Evolutionary conservation across 208 protist genomes (phyloP), one percentile per base, ranked within the genome.

Genomic region (Wallacemonas rigidus): DNA sequence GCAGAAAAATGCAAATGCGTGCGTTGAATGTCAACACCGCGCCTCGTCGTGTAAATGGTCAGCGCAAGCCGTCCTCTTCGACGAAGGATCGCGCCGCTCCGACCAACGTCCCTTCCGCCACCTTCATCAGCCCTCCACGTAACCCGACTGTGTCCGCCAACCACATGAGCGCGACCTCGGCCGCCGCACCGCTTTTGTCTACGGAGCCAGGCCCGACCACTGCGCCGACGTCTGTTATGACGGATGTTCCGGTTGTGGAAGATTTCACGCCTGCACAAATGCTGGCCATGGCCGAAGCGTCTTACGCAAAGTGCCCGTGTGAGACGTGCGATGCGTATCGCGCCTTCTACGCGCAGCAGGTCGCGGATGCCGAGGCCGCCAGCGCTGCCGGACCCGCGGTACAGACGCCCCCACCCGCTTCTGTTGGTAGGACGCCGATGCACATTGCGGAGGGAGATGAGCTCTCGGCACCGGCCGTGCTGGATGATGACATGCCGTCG

Each of bases 61-160:
- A n/a, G 35, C 54, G 68, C 68, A 51, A 54, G 43, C 54, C 50
- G 9, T 54, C 14, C 12, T 14, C 38, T 40, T 40, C 62, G 14
- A n/a, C 5, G 12, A 69, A 76, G 53, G 76, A 57, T 40, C 36
- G 26, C n/a, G n/a, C 11, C 5, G 36, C 57, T 12, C 57, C 40
- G 6, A 47, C 65, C 9, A 44, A 69, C 39, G 62, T 7, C 6
- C 36, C 38, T 6, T 4, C 71, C 54, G 85, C 88, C 15, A 89
- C 83, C 6, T 90, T 85, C 74, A 69, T 91, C 55, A 83, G 77
- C 62, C 88, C 88, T 5, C 88, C 88, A 6, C 88, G 88, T 61
- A 84, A 84, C 76, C 56, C 72, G 14, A 53, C 35, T 47, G 14
- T 44, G 7, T 14, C 58, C 2, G 45, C 61, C 40, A 36, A 44